Evolutionary conservation across 768 basidiomycete genomes (phyloP).

Genomic region (Cubamyces lactineus): DNA sequence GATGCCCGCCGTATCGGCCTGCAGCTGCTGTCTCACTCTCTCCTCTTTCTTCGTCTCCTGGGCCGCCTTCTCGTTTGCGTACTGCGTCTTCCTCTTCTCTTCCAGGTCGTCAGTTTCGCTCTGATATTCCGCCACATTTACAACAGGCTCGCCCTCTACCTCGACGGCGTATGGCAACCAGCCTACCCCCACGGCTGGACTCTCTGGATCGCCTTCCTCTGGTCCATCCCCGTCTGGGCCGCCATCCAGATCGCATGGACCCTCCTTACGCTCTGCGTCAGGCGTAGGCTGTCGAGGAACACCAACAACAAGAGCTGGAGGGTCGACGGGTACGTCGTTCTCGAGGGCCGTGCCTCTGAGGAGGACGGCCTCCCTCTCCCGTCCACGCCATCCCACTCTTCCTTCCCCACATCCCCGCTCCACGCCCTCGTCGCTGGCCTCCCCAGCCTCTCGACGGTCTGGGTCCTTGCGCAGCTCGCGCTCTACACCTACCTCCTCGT

Average conservation of each 20-base stretch:
- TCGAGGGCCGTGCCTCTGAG: constrained; percentile 10
- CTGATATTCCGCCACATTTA: background rate
- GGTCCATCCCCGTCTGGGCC: constrained; percentile 9
- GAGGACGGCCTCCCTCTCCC: constrained; percentile 5
- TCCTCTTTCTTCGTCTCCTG: constrained; percentile 10
- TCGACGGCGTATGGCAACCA: constrained; percentile 12
- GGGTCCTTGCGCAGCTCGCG: constrained; percentile 8
- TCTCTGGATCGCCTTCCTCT: constrained; percentile 15
- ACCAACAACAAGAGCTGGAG: background rate
- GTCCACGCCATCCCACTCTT: constrained; percentile 1
- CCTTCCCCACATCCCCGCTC: background rate
- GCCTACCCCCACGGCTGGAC: constrained; percentile 15
- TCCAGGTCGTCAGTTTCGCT: constrained; percentile 7
- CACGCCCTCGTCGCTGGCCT: background rate
- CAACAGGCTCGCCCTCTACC: background rate
- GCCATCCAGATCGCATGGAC: constrained; percentile 7
- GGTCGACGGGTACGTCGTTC: constrained; percentile 17
- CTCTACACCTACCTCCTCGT: constrained; percentile 18
- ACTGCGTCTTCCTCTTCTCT: constrained; percentile 9
- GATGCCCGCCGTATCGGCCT: background rate
- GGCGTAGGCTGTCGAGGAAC: background rate
- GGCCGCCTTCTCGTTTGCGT: constrained; percentile 3
- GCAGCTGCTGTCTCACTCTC: constrained; percentile 11
- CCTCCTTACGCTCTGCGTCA: background rate
- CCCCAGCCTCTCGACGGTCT: background rate